phyloP scores from a whole-genome alignment of 306 rosid genomes.

The Rubus idaeus region DNA sequence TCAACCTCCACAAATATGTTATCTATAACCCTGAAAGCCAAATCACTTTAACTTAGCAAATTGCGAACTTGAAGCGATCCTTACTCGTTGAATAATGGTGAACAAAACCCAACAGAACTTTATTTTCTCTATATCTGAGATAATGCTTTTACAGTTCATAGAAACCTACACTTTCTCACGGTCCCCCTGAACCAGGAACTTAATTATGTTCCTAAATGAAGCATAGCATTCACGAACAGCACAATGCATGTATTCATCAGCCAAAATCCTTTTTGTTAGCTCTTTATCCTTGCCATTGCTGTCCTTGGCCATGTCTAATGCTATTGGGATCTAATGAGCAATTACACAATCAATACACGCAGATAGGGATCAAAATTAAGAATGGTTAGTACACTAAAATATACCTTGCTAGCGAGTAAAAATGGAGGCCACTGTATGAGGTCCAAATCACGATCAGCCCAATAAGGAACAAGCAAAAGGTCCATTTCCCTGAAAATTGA shows the following conservation, averaged over 20 bases:
- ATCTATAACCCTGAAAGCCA: conserved; percentile 58
- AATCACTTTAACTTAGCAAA: conserved; percentile 4
- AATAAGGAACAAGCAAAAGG: conserved; percentile 95
- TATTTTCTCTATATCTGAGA: not conserved
- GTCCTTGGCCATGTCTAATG: conserved; percentile 98
- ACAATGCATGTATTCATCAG: conserved; percentile 80
- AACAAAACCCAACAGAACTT: not conserved
- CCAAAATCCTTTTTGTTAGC: conserved; percentile 71
- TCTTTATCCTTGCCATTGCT: conserved; percentile 96
- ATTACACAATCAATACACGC: conserved; percentile 18
- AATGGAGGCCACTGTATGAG: conserved; percentile 96
- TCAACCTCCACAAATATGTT: conserved; percentile 68
- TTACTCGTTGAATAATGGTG: not conserved
- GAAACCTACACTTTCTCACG: conserved; percentile 72
- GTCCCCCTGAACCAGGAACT: conserved; percentile 66
- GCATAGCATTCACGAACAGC: conserved; percentile 97
- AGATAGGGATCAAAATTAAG: conserved; percentile 20
- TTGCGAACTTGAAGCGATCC: not conserved
- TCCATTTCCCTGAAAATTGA: conserved; percentile 73
- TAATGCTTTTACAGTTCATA: not conserved
- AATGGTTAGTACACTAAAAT: conserved; percentile 7
- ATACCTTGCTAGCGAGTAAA: conserved; percentile 98
- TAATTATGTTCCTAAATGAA: conserved; percentile 74
- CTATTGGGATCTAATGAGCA: conserved; percentile 78
- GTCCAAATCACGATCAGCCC: conserved; percentile 90